Conservation (phyloP, 148 eudicot genomes). For the Rhododendron williamsianum region DNA sequence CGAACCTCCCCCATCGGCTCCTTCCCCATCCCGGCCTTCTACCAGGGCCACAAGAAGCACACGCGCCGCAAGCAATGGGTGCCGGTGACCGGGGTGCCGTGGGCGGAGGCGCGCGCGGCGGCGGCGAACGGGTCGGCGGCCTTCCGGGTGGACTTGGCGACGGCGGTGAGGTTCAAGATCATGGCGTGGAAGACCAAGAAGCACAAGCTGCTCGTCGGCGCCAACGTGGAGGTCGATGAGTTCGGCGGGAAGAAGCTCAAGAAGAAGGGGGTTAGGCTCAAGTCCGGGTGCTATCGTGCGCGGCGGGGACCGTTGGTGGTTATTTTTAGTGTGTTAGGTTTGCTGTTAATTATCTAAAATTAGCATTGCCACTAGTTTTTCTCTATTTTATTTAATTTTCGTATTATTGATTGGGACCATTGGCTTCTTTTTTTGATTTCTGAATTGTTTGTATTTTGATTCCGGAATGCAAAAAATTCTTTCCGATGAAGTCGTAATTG, state of each 20-base stretch:
- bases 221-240: conserved; percentile 39
- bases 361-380: neutral
- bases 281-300: conserved; percentile 24
- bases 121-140: conserved; percentile 21
- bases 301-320: neutral
- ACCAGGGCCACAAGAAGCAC: conserved; percentile 58
- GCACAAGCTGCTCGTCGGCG: conserved; percentile 31
- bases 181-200: conserved; percentile 53
- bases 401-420: neutral
- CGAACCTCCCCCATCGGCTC: conserved; percentile 20
- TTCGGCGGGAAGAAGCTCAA: conserved; percentile 33
- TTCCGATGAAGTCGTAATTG: neutral
- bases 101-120: conserved; percentile 19
- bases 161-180: conserved; percentile 50
- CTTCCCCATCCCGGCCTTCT: conserved; percentile 25
- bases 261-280: conserved; percentile 43
- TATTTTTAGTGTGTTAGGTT: neutral
- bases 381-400: too few relatives aligned
- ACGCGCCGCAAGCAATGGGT: conserved; percentile 30
- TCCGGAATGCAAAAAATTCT: neutral
- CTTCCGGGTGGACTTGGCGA: conserved; percentile 53
- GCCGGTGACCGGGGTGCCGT: conserved; percentile 22
- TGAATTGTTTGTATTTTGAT: neutral
- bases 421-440: neutral
- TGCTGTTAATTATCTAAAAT: neutral